These are phyloP conservation scores for Pyrenochaeta sp. DNA, from an alignment of 2,329 filamentous ascomycete genomes.

Conservation along the genomic window DNA sequence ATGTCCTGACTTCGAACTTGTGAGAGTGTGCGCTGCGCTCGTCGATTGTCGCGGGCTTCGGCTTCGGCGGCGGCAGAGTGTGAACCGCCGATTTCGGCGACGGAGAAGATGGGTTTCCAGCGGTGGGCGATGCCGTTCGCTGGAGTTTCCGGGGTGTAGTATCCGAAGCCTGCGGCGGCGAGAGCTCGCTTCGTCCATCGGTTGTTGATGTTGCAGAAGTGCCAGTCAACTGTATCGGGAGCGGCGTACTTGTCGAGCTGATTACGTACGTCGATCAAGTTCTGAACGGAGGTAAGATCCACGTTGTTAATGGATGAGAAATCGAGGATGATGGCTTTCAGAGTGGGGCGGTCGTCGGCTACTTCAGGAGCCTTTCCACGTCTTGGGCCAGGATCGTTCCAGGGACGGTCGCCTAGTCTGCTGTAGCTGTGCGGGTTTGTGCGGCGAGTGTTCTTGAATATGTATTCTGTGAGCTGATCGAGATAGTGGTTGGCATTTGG, in stretches of 20 bases:
- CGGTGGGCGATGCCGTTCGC: constrained; percentile 64
- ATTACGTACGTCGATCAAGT: constrained; percentile 92
- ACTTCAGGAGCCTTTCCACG: constrained; percentile 56
- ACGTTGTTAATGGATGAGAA: constrained; percentile 95
- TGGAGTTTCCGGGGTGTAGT: constrained; percentile 65
- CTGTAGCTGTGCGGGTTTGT: constrained; percentile 73
- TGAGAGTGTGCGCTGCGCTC: constrained; percentile 23
- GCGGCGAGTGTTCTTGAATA: constrained; percentile 71
- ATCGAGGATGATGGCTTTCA: constrained; percentile 90
- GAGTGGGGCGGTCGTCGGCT: constrained; percentile 66
- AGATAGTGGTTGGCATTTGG: constrained; percentile 91
- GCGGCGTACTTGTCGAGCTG: constrained; percentile 88
- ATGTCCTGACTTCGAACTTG: constrained; percentile 59
- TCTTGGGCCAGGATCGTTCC: constrained; percentile 89
- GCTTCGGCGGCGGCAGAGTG: constrained; percentile 75
- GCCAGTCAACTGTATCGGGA: constrained; percentile 90
- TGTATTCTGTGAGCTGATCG: constrained; percentile 64
- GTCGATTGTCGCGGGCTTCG: constrained; percentile 69
- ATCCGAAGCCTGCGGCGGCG: constrained; percentile 88
- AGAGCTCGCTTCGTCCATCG: constrained; percentile 94
- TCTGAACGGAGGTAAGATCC: constrained; percentile 91
- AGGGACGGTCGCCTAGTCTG: constrained; percentile 74
- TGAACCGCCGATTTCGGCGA: constrained; percentile 83
- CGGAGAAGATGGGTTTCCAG: constrained; percentile 94
- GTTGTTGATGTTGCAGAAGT: constrained; percentile 91